Evolutionary conservation across 306 rosid genomes (phyloP).

Genomic region (Dalbergia cultrata): DNA sequence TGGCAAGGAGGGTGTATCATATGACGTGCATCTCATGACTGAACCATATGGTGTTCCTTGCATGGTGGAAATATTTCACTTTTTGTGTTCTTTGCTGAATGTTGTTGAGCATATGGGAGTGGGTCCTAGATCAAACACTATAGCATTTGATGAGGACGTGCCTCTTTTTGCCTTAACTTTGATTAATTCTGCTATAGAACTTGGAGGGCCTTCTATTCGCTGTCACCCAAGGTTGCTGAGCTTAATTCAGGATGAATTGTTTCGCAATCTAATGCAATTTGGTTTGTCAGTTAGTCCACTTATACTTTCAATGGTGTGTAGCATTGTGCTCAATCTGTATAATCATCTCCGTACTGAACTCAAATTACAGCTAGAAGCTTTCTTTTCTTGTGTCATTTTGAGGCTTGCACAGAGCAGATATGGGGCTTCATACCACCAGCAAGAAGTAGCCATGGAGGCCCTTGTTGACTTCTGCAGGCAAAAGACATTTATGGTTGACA

Average conservation of each 20-base stretch:
- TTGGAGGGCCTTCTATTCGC: conserved; percentile 90
- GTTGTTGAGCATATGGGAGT: conserved; percentile 76
- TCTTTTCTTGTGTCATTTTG: conserved; percentile 89
- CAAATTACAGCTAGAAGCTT: conserved; percentile 87
- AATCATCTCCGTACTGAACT: conserved; percentile 84
- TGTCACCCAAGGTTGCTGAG: conserved; percentile 80
- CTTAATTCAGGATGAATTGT: conserved; percentile 89
- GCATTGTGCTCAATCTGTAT: conserved; percentile 81
- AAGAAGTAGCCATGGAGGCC: conserved; percentile 95
- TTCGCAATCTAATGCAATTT: conserved; percentile 86
- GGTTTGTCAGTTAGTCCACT: conserved; percentile 87
- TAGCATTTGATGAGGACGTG: conserved; percentile 92
- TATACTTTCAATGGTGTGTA: conserved; percentile 87
- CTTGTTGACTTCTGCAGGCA: conserved; percentile 96
- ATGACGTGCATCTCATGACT: conserved; percentile 80
- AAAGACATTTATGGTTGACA: conserved; percentile 87
- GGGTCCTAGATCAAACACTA: conserved; percentile 79
- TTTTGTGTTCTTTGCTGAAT: conserved; percentile 87
- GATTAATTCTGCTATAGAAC: conserved; percentile 90
- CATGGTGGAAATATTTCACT: conserved; percentile 97
- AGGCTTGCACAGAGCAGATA: conserved; percentile 89
- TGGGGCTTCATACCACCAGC: conserved; percentile 94
- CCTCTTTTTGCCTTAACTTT: conserved; percentile 93
- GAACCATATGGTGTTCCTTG: conserved; percentile 98
- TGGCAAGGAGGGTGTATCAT: conserved; percentile 71